Conservation (phyloP, 2,329 filamentous ascomycete species). For the Thielaviopsis ethacetica region DNA sequence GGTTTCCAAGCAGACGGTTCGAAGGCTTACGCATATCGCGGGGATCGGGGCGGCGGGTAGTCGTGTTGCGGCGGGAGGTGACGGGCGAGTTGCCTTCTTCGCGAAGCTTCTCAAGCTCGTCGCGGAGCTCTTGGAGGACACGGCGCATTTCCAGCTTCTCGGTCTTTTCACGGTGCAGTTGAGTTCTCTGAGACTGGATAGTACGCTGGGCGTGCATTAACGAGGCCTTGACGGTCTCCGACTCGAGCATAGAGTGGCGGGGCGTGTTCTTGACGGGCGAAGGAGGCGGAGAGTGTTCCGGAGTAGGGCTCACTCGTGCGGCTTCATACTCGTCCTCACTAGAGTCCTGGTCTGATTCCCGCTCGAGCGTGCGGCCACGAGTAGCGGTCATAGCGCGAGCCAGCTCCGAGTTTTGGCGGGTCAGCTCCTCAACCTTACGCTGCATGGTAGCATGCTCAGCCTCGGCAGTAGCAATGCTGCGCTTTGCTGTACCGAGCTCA, state of each 20-base stretch:
- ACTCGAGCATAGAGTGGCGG: constrained; percentile 79
- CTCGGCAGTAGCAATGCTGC: constrained; percentile 63
- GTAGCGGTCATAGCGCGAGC: constrained; percentile 66
- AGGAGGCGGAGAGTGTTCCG: constrained; percentile 77
- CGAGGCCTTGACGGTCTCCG: constrained; percentile 88
- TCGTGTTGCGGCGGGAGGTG: constrained; percentile 37
- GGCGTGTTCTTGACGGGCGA: constrained; percentile 80
- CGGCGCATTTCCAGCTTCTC: constrained; percentile 93
- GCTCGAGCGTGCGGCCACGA: constrained; percentile 49
- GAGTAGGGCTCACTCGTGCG: constrained; percentile 53
- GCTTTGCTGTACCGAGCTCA: constrained; percentile 69
- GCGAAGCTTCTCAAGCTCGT: constrained; percentile 66
- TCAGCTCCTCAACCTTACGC: constrained; percentile 74
- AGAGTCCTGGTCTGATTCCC: constrained; percentile 39
- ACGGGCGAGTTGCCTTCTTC: constrained; percentile 29
- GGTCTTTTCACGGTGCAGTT: constrained; percentile 93
- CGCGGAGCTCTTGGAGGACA: constrained; percentile 85
- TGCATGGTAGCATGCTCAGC: constrained; percentile 64
- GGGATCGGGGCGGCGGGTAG: constrained; percentile 39
- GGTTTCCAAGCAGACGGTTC: constrained; percentile 57
- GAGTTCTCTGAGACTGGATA: constrained; percentile 88
- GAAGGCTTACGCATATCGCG: constrained; percentile 62
- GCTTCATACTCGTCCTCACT: constrained; percentile 49
- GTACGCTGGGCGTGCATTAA: constrained; percentile 88
- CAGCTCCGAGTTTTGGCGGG: constrained; percentile 77